Conservation (phyloP, 2,329 filamentous ascomycete species). For the Fusarium globosum region DNA sequence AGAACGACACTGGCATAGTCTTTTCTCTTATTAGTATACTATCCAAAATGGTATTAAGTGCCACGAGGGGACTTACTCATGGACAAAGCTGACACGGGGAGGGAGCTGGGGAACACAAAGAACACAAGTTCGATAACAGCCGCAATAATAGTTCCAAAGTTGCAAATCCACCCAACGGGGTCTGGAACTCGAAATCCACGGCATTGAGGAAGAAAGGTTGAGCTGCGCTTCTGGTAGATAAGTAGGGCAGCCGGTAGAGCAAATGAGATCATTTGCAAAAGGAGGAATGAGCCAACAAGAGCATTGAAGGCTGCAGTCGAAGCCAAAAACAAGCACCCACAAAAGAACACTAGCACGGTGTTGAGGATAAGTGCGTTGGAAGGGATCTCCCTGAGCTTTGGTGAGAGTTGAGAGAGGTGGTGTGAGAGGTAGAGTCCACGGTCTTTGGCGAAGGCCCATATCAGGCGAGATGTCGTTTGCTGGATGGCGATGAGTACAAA, state of each 20-base stretch:
- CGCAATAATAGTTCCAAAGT: not conserved
- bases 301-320: not conserved
- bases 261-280: not conserved
- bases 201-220: not conserved
- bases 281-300: not conserved
- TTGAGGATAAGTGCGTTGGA: not conserved
- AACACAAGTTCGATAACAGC: not conserved
- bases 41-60: not conserved
- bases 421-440: not conserved
- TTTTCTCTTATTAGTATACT: rapidly evolving
- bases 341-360: not conserved
- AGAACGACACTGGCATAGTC: not conserved
- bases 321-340: not conserved
- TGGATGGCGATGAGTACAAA: not conserved
- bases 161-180: not conserved
- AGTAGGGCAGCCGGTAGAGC: not conserved
- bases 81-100: not conserved
- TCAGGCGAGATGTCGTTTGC: not conserved
- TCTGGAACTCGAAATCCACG: not conserved
- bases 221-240: not conserved
- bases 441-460: not conserved
- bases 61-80: not conserved
- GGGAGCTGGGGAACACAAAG: not conserved
- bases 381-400: not conserved
- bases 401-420: not conserved